These are phyloP conservation scores for Umbelopsis ramanniana DNA, from an alignment of 192 early-diverging fungal genomes.

Conservation along the genomic window DNA sequence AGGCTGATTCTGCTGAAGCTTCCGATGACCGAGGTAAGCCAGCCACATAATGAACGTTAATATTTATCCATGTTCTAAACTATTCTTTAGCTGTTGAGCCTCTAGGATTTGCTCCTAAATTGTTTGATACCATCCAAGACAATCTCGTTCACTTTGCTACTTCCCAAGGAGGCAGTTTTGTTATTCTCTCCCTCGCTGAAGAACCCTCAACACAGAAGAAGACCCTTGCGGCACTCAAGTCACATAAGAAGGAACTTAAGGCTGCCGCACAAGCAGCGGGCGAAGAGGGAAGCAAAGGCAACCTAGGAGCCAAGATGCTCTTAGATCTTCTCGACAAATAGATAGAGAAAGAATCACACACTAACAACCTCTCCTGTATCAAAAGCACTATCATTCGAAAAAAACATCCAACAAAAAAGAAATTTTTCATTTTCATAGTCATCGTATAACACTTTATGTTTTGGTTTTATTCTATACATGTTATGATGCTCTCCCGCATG, in stretches of 20 bases:
- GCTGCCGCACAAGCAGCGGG: conserved; percentile 34
- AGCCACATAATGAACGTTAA: neutral
- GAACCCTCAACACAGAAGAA: conserved; percentile 32
- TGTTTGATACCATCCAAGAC: conserved; percentile 35
- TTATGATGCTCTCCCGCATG: neutral
- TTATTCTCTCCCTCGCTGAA: conserved; percentile 43
- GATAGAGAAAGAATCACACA: neutral
- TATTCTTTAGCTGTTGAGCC: conserved; percentile 31
- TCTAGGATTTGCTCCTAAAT: conserved; percentile 38
- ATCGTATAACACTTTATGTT: conserved; percentile 6
- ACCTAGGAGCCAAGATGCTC: conserved; percentile 26
- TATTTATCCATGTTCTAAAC: neutral
- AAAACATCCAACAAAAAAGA: neutral
- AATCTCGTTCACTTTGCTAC: conserved; percentile 43
- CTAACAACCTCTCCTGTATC: neutral
- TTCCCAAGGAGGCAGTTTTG: conserved; percentile 42
- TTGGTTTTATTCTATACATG: conserved; percentile 13
- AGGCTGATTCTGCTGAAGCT: conserved; percentile 40
- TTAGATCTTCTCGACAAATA: conserved; percentile 26
- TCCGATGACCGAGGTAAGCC: conserved; percentile 36
- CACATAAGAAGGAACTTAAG: conserved; percentile 58
- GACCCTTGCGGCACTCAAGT: conserved; percentile 53
- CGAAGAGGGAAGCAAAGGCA: conserved; percentile 13
- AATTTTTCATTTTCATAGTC: neutral
- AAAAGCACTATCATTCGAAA: conserved; percentile 7